Base-by-base conservation (phyloP, 768 basidiomycete genomes). In the Panaeolus cyanescens region DNA sequence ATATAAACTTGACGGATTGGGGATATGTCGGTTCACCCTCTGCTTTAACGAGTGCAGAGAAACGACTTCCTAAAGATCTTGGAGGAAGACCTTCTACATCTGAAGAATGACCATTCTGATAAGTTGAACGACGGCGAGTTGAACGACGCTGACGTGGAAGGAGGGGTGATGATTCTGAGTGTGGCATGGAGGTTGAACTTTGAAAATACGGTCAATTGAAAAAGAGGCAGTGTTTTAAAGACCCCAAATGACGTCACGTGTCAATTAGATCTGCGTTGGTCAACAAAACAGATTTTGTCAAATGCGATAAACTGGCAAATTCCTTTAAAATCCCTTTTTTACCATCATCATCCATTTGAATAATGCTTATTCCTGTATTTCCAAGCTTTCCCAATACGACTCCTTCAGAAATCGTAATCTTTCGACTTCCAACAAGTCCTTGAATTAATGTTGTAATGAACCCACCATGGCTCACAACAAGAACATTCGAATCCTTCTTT, bases 381-480 rank as follows among this genome's bases (percentile, higher is more conserved):
- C 73, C 71, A 68, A 82, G 85, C 55, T 67, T 65, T 62, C 68
- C 65, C 36, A 79, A 59, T 13, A 69, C 65, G 25, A 80, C 75
- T 1, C 76, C 76, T 15, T 74, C 67, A 22, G 70, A 78, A 58
- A 75, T 77, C 54, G 59, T 64, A 56, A 82, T 64, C 64, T 75
- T 70, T 32, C 79, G 69, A 42, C 77, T 79, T 20, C 74, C 72
- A n/a, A 83, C 64, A 67, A 91, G 67, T 37, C 69, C 73, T 19
- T 76, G 75, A 60, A 89, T 75, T 58, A 92, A 76, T 30, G 77
- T 75, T 19, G 74, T 72, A 61, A 92, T 90, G 66, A 83, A 80
- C 0, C 83, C 89, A 2, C 89, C 89, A 59, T 93, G 91, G 39
- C 86, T 83, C 61, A 85, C 83, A 12, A 87, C 81, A 31, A 93